Percentiles rank a stretch among this genome's conserved stretches.
Evolutionary conservation across 257 asterid genomes (phyloP).

Genomic region (Ilex asprella): DNA sequence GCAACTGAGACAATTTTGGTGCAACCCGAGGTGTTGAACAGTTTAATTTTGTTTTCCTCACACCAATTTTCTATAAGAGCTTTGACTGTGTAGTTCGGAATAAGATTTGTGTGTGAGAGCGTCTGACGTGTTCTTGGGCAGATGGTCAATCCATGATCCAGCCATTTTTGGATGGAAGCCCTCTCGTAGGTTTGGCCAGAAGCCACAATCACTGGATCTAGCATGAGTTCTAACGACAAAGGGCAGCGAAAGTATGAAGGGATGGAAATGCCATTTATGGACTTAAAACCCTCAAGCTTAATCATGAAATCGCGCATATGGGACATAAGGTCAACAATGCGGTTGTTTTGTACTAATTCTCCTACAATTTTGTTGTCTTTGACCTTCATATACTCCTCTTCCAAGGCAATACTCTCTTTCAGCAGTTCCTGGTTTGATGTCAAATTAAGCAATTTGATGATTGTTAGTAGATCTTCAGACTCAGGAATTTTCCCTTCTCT

Average conservation of each 20-base stretch:
- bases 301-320: conserved; percentile 46
- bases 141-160: conserved; percentile 59
- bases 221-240: conserved; percentile 71
- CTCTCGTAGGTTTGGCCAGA: conserved; percentile 92
- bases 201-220: conserved; percentile 86
- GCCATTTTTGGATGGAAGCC: conserved; percentile 72
- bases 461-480: conserved; percentile 32
- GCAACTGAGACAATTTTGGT: conserved; percentile 13
- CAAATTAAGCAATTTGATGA: conserved; percentile 48
- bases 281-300: conserved; percentile 38
- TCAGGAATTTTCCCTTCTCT: conserved; percentile 41
- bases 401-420: conserved; percentile 67
- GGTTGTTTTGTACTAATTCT: conserved; percentile 33
- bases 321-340: conserved; percentile 37
- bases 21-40: conserved; percentile 20
- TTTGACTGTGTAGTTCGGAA: conserved; percentile 70
- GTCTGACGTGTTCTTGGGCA: conserved; percentile 63
- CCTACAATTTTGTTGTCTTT: conserved; percentile 29
- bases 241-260: conserved; percentile 78
- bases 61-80: conserved; percentile 74
- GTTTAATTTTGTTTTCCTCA: conserved; percentile 41
- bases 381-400: conserved; percentile 65
- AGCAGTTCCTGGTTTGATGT: conserved; percentile 54
- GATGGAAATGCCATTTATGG: conserved; percentile 41
- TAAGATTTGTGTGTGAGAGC: conserved; percentile 60